These are phyloP conservation scores for Periconia macrospinosa DNA, from an alignment of 2,329 filamentous ascomycete species.

Conservation along the genomic window DNA sequence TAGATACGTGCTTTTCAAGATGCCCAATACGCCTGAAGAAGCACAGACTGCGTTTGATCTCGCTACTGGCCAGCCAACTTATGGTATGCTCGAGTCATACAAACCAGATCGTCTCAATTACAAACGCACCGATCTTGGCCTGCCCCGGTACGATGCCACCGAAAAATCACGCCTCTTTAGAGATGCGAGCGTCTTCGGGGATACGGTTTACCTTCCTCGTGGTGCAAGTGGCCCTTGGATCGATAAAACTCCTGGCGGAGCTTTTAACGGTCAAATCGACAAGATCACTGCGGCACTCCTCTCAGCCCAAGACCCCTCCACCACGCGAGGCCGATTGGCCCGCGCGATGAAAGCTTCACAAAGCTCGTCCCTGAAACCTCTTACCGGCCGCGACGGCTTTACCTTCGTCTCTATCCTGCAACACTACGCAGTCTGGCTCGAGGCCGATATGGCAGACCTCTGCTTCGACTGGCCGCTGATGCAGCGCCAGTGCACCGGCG, in stretches of 20 bases:
- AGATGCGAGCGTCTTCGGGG: conserved; percentile 6
- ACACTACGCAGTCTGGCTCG: conserved; percentile 6
- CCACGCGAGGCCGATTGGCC: conserved; percentile 1
- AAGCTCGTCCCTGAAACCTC: neutral
- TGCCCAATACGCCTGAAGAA: conserved; percentile 3
- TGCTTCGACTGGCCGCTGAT: conserved; percentile 4
- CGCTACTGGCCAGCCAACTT: conserved; percentile 1
- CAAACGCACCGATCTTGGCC: neutral
- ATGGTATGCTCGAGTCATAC: neutral
- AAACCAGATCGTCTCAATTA: neutral
- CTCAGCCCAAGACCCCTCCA: neutral
- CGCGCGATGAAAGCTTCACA: neutral
- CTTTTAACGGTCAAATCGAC: neutral
- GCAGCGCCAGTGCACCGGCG: neutral
- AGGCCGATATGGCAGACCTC: conserved; percentile 7
- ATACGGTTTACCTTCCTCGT: conserved; percentile 2
- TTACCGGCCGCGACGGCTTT: neutral
- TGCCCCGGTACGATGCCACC: neutral
- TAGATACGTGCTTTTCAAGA: conserved; percentile 3
- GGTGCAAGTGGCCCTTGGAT: neutral
- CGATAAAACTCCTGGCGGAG: neutral
- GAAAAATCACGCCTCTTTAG: neutral
- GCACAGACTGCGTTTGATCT: neutral
- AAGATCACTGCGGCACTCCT: neutral
- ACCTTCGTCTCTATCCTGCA: conserved; percentile 2